These are phyloP conservation scores for Blastobotrys parvus DNA, from an alignment of 805 yeast genomes.

Conservation along the genomic window DNA sequence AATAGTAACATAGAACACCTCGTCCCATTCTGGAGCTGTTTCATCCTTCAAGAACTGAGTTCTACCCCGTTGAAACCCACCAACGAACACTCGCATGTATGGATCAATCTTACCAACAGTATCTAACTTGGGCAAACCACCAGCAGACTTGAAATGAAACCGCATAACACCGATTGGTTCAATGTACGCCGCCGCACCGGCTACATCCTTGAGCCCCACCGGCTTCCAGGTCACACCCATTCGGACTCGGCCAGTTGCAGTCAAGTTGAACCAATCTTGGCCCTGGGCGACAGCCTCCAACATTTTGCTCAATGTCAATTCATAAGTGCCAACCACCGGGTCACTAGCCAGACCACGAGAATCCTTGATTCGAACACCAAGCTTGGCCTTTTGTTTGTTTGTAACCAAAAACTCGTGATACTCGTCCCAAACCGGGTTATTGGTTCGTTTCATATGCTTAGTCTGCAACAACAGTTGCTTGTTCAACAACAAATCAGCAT, in stretches of 20 bases:
- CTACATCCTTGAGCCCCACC: conserved; percentile 57
- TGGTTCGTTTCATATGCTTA: conserved; percentile 47
- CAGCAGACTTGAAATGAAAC: conserved; percentile 57
- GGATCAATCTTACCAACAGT: conserved; percentile 90
- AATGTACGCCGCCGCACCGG: conserved; percentile 53
- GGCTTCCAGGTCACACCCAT: conserved; percentile 79
- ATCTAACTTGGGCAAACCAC: conserved; percentile 74
- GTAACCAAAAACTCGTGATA: conserved; percentile 59
- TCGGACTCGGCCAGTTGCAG: conserved; percentile 60
- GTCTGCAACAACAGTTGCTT: conserved; percentile 54
- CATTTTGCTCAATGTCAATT: conserved; percentile 46
- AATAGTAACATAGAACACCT: conserved; percentile 71
- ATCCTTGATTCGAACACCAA: conserved; percentile 59
- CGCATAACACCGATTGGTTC: conserved; percentile 92
- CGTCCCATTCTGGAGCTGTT: conserved; percentile 77
- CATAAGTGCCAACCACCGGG: conserved; percentile 48
- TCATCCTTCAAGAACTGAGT: conserved; percentile 62
- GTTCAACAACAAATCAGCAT: conserved; percentile 62
- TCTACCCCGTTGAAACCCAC: conserved; percentile 68
- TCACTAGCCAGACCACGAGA: conserved; percentile 50
- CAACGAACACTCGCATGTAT: conserved; percentile 69
- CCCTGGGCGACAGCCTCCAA: conserved; percentile 74
- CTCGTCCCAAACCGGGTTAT: conserved; percentile 59
- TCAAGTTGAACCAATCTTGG: conserved; percentile 66
- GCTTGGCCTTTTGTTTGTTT: conserved; percentile 62